Evolutionary conservation across 805 yeast genomes (phyloP), one percentile per base, ranked within the genome.

Genomic region (Debaryomyces hansenii): DNA sequence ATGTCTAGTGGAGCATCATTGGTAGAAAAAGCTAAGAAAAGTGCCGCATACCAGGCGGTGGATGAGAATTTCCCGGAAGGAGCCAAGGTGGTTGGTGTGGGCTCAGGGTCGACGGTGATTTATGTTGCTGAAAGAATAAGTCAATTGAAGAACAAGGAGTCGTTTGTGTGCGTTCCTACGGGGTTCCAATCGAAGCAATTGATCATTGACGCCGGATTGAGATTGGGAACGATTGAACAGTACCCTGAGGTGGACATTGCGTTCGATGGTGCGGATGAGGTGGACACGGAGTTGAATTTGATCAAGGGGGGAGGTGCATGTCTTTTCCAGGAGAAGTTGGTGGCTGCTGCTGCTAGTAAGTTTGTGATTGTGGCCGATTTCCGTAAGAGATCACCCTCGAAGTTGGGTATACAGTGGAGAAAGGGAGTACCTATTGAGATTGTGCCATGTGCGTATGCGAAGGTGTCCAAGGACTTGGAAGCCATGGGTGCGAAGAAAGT

Each of bases 251-350:
- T 94, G 38, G 99, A 94, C 63, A 82, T 94, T 56, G 96, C 97
- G 1, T 94, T 94, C 64, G 99, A 94, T 66, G 99, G 99, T 38
- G 98, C 99, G 2, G 99, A 94, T 67, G 99, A 94, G 68, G 91
- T 91, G 47, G 99, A 92, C 66, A 62, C 80, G 4, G 62, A 76
- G 16, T 75, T 94, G 57, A 88, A 90, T 62, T 83, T 91, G 58
- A 94, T 94, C 64, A 94, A 94, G 70, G 99, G 99, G 55, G 99
- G 99, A 41, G 99, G 99, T 36, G 99, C 97, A 1, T 94, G 99
- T 67, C 75, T 90, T 52, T 85, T 94, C 71, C 99, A 92, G 71
- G 99, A 94, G 66, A 94, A 94, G 70, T 76, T 94, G 44, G 96
- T 94, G 11, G 96, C 97, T 14, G 78, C 81, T 46, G 82, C 89